phyloP scores from a whole-genome alignment of 805 yeast species.

The Metschnikowia reukaufii region DNA sequence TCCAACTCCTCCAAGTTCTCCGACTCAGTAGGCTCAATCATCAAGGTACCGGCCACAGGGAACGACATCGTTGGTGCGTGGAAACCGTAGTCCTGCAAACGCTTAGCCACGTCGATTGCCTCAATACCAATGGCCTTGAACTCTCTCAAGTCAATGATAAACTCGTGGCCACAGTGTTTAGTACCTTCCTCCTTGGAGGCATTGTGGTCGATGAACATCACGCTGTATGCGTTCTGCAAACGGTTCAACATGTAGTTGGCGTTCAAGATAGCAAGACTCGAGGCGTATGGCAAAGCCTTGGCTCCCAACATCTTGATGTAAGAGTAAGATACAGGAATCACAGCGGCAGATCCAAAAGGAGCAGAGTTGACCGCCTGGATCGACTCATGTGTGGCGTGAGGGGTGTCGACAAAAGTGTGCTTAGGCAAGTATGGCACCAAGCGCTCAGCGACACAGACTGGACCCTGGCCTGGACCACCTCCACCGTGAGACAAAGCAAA shows the following conservation, averaged over 20 bases:
- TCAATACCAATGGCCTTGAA: constrained; percentile 80
- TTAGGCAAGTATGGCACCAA: constrained; percentile 78
- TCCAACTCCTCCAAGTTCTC: constrained; percentile 87
- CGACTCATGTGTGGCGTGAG: constrained; percentile 46
- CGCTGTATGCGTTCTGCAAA: constrained; percentile 66
- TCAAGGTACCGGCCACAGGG: constrained; percentile 96
- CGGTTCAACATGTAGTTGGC: constrained; percentile 93
- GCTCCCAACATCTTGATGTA: constrained; percentile 95
- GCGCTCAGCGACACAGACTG: constrained; percentile 88
- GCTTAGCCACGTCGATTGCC: constrained; percentile 95
- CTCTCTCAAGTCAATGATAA: constrained; percentile 86
- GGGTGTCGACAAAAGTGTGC: constrained; percentile 62
- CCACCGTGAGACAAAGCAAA: constrained; percentile 99
- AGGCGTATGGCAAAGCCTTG: constrained; percentile 77
- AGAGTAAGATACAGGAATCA: constrained; percentile 90
- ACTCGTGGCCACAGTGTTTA: constrained; percentile 93
- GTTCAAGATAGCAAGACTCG: constrained; percentile 86
- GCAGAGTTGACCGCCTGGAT: constrained; percentile 87
- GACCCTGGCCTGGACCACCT: constrained; percentile 99
- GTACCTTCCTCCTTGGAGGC: constrained; percentile 44
- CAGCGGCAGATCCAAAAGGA: constrained; percentile 93
- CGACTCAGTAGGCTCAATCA: constrained; percentile 98
- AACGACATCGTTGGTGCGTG: constrained; percentile 99
- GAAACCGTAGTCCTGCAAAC: constrained; percentile 97
- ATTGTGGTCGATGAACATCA: constrained; percentile 65